A percentile compares a stretch with the other conserved stretches of the same genome.
phyloP scores from a whole-genome alignment of 768 basidiomycete species.

The Hygrocybe coccinea region DNA sequence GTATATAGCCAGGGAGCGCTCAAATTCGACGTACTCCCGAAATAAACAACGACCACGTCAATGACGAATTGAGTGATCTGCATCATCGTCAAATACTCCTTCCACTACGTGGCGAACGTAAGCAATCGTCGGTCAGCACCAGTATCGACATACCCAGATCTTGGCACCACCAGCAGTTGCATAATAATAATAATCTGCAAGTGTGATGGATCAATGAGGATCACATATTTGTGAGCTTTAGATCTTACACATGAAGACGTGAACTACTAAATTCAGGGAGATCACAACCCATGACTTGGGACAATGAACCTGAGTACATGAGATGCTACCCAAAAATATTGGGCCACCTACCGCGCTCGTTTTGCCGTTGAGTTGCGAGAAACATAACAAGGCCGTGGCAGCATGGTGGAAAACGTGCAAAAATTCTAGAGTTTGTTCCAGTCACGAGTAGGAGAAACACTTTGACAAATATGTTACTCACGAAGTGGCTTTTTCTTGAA shows the following conservation, averaged over 20 bases:
- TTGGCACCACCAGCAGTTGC: conserved; percentile 94
- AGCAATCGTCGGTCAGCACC: neutral
- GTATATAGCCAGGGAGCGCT: neutral
- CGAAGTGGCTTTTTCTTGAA: conserved; percentile 98
- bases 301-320: conserved; percentile 13
- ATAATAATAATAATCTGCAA: conserved; percentile 95
- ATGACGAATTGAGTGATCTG: conserved; percentile 96
- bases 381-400: conserved; percentile 93
- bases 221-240: neutral
- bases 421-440: conserved; percentile 56
- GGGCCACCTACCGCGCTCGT: conserved; percentile 77
- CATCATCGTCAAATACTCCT: conserved; percentile 94
- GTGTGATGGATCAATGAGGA: neutral
- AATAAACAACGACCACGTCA: conserved; percentile 87
- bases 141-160: conserved; percentile 71
- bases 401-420: conserved; percentile 99
- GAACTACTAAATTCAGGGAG: conserved; percentile 82
- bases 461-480: conserved; percentile 34
- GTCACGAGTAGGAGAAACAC: neutral
- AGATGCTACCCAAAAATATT: neutral
- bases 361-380: conserved; percentile 87
- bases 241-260: conserved; percentile 94
- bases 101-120: conserved; percentile 63
- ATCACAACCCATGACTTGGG: conserved; percentile 94
- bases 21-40: conserved; percentile 68